These are phyloP conservation scores for Schizopora paradoxa DNA, from an alignment of 1,284 basidiomycete species.

Conservation along the genomic window DNA sequence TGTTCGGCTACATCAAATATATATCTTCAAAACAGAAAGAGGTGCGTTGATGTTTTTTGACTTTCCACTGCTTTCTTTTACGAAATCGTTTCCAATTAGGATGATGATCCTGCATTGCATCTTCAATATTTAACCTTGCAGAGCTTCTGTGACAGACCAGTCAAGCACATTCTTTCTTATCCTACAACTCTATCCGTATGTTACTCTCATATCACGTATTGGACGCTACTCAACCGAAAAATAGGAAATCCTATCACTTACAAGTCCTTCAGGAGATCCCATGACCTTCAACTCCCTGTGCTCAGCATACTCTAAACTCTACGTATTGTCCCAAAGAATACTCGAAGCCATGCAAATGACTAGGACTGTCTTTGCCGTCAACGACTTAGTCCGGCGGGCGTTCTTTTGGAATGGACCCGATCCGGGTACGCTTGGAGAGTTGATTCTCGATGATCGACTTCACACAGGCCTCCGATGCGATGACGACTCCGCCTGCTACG, in stretches of 20 bases:
- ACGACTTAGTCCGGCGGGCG: conserved; percentile 3
- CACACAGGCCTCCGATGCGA: not conserved
- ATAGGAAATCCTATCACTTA: not conserved
- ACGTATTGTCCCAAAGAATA: conserved; percentile 5
- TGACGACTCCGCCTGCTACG: conserved; percentile 1
- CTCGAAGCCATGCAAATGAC: conserved; percentile 7
- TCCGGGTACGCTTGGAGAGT: conserved; percentile 5
- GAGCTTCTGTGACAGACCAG: conserved; percentile 6
- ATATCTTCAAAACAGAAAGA: not conserved
- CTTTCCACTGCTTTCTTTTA: too few relatives aligned
- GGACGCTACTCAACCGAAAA: not conserved
- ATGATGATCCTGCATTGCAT: too few relatives aligned
- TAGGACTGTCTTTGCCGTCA: conserved; percentile 3
- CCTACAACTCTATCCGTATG: conserved; percentile 6
- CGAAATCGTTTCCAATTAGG: too few relatives aligned
- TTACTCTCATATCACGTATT: not conserved
- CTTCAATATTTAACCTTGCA: conserved; percentile 7
- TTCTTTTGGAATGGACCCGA: not conserved
- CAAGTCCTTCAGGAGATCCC: conserved; percentile 9
- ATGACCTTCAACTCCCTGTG: conserved; percentile 6
- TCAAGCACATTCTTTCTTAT: conserved; percentile 8
- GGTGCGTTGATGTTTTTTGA: conserved; percentile 1
- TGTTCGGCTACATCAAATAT: conserved; percentile 5
- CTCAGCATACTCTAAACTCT: not conserved
- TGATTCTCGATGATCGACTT: conserved; percentile 9